phyloP scores from a whole-genome alignment of 2,329 filamentous ascomycete species.

The Cordyceps militaris region DNA sequence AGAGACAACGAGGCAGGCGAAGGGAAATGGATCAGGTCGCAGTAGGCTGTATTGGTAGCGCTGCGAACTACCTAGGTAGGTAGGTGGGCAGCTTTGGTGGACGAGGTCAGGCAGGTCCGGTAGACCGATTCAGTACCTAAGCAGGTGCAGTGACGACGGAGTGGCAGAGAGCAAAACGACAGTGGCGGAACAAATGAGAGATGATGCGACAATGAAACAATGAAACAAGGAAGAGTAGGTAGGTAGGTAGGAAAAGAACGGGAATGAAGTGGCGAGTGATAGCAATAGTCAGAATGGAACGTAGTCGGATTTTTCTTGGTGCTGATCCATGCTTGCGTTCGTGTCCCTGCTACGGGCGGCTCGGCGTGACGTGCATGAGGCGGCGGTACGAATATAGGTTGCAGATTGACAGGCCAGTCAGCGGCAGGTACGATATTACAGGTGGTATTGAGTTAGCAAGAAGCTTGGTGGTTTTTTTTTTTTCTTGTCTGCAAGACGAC shows the following conservation, averaged over 20 bases:
- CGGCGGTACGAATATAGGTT: neutral
- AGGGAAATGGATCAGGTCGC: no score
- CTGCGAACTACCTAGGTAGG: neutral
- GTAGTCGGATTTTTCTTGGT: conserved; percentile 5
- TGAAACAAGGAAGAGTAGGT: neutral
- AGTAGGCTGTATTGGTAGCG: no score
- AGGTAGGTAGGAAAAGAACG: no score
- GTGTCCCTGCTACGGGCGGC: neutral
- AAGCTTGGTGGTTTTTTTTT: neutral
- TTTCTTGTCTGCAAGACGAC: no score
- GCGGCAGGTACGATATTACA: neutral
- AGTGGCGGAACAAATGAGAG: neutral
- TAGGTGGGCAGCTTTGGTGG: neutral
- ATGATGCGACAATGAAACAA: no score
- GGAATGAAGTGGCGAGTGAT: neutral
- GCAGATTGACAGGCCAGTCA: no score
- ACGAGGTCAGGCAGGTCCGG: no score
- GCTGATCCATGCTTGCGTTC: conserved; percentile 1
- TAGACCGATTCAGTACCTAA: no score
- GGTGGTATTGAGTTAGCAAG: neutral
- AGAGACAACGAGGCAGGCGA: neutral
- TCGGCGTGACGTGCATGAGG: conserved; percentile 11
- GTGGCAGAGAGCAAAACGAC: no score
- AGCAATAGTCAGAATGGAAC: conserved; percentile 4
- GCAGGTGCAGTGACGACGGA: no score